These are phyloP conservation scores for Talaromyces albobiverticillius DNA, from an alignment of 2,329 filamentous ascomycete genomes.

Conservation along the genomic window DNA sequence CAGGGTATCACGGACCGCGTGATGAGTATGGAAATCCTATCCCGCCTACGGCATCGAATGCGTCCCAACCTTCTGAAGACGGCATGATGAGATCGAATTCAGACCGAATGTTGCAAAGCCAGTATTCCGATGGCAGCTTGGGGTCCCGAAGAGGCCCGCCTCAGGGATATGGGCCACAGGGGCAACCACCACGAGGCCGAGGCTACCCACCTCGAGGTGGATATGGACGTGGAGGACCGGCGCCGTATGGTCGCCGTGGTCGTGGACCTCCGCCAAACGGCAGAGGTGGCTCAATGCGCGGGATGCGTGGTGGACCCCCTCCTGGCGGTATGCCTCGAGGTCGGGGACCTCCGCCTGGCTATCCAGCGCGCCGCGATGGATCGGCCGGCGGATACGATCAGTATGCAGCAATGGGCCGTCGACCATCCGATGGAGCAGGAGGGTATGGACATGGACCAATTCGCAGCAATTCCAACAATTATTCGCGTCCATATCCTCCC, in stretches of 20 bases:
- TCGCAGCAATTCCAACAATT: constrained; percentile 25
- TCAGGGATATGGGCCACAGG: constrained; percentile 38
- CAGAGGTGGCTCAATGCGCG: constrained; percentile 42
- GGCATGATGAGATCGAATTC: constrained; percentile 41
- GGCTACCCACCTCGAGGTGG: constrained; percentile 43
- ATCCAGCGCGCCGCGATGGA: constrained; percentile 46
- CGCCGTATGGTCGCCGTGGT: constrained; percentile 30
- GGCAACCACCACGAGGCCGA: constrained; percentile 48
- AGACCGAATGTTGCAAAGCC: constrained; percentile 43
- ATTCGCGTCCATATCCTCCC: constrained; percentile 22
- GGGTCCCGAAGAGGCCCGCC: constrained; percentile 38
- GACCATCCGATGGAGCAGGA: constrained; percentile 27
- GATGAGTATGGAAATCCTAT: constrained; percentile 42
- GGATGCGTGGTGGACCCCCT: constrained; percentile 31
- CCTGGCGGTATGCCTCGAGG: constrained; percentile 45
- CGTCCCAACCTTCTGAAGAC: constrained; percentile 23
- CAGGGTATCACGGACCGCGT: constrained; percentile 34
- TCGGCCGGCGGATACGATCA: constrained; percentile 26
- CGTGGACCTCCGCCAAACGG: constrained; percentile 37
- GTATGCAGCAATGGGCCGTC: constrained; percentile 30
- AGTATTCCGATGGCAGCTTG: constrained; percentile 48
- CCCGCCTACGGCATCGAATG: constrained; percentile 26
- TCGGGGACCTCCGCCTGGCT: constrained; percentile 48
- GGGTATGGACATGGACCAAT: constrained; percentile 41
- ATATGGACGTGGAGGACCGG: constrained; percentile 25